phyloP scores from a whole-genome alignment of 371 early-diverging fungal species.

The Mortierella sp. region DNA sequence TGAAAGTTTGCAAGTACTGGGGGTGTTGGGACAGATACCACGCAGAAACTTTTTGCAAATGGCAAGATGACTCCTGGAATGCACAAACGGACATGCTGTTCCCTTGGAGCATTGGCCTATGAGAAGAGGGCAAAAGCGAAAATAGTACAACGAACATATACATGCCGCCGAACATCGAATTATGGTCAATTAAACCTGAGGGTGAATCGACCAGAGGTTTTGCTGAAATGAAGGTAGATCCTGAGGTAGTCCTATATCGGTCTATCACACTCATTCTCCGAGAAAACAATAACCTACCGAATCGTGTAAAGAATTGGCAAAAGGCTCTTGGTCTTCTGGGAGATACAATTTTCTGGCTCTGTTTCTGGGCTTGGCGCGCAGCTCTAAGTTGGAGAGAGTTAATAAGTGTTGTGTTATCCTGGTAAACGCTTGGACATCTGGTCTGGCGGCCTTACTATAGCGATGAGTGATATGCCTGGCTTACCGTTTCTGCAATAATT shows the following conservation, averaged over 20 bases:
- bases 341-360: constrained; percentile 8
- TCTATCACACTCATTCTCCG: not conserved
- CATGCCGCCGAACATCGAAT: no score
- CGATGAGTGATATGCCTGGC: no score
- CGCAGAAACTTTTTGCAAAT: constrained; percentile 66
- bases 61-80: constrained; percentile 62
- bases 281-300: constrained; percentile 31
- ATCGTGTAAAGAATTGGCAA: constrained; percentile 46
- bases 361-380: constrained; percentile 15
- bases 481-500: constrained; percentile 38
- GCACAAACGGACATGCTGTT: constrained; percentile 55
- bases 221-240: no score
- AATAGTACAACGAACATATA: constrained; percentile 1
- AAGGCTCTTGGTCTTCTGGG: constrained; percentile 19
- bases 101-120: constrained; percentile 58
- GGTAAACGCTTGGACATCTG: not conserved
- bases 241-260: not conserved
- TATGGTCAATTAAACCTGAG: no score
- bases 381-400: constrained; percentile 6
- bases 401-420: constrained; percentile 26
- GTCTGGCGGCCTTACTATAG: not conserved
- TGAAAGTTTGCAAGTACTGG: constrained; percentile 57
- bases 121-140: not conserved
- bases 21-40: constrained; percentile 55
- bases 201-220: not conserved